Percentiles rank a stretch among this genome's conserved stretches.
Evolutionary conservation across 2,329 filamentous ascomycete genomes (phyloP).

Genomic region (Alternaria brassicicola): DNA sequence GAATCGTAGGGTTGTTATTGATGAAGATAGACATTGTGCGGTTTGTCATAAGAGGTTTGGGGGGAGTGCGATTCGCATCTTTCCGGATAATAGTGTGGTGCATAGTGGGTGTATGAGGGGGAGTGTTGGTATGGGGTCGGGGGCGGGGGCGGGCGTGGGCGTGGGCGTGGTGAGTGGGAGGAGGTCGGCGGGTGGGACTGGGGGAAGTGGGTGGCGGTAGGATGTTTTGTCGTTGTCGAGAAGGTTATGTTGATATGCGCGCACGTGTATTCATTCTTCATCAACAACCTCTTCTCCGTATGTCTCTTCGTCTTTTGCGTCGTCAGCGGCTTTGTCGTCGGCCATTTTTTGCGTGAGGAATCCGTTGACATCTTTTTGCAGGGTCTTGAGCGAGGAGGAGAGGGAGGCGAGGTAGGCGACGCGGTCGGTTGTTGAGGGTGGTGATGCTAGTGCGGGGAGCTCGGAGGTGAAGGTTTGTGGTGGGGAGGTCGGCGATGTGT

Average conservation of each 20-base stretch:
- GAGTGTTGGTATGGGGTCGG: slow-evolving; percentile 21
- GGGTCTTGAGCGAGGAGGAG: slow-evolving; percentile 59
- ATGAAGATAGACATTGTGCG: slow-evolving; percentile 86
- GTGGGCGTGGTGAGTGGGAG: too few species aligned
- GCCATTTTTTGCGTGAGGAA: slow-evolving; percentile 78
- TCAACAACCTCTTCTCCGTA: slow-evolving; percentile 83
- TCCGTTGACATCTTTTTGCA: slow-evolving; percentile 72
- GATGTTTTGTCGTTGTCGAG: too few species aligned
- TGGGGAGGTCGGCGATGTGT: slow-evolving; percentile 57
- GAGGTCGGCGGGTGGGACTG: slow-evolving; percentile 11
- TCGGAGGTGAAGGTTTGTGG: slow-evolving; percentile 27
- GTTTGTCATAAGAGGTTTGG: slow-evolving; percentile 94
- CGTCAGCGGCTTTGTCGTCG: slow-evolving; percentile 63
- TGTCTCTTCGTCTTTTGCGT: slow-evolving; percentile 66
- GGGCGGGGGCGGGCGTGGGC: slow-evolving; percentile 54
- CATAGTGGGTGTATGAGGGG: slow-evolving; percentile 57
- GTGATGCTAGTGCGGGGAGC: slow-evolving; percentile 29
- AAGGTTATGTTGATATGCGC: not conserved
- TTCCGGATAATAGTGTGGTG: slow-evolving; percentile 69
- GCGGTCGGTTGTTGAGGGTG: slow-evolving; percentile 55
- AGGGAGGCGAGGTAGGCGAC: slow-evolving; percentile 66
- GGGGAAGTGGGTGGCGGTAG: slow-evolving; percentile 6
- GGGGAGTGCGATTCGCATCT: slow-evolving; percentile 86
- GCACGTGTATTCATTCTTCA: slow-evolving; percentile 56
- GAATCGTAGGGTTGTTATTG: slow-evolving; percentile 76